Conservation (phyloP, 768 basidiomycete species). For the Astraeus odoratus region DNA sequence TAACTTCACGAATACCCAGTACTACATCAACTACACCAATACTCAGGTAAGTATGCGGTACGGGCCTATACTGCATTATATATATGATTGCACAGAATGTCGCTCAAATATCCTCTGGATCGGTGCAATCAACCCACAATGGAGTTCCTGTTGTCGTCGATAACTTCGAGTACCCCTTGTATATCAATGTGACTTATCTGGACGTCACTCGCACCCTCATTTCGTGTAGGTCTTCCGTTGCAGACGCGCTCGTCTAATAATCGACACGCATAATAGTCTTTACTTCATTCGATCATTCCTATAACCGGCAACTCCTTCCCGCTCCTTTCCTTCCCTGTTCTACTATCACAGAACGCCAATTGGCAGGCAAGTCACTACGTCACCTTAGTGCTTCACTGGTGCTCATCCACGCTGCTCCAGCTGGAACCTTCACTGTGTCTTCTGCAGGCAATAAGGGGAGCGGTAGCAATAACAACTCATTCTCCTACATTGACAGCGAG, state of each 20-base stretch:
- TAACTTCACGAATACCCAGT: slow-evolving; percentile 55
- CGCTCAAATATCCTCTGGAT: slow-evolving; percentile 43
- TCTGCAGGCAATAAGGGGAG: slow-evolving; percentile 51
- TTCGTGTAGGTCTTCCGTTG: slow-evolving; percentile 8
- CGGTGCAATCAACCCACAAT: slow-evolving; percentile 43
- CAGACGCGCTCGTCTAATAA: slow-evolving; percentile 1
- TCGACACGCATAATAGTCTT: slow-evolving; percentile 32
- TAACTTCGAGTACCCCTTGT: slow-evolving; percentile 47
- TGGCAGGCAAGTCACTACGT: slow-evolving; percentile 38
- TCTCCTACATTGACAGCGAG: slow-evolving; percentile 49
- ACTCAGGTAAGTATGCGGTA: slow-evolving; percentile 28
- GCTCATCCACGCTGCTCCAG: slow-evolving; percentile 22
- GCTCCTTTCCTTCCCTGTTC: slow-evolving; percentile 53
- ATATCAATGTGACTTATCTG: slow-evolving; percentile 33
- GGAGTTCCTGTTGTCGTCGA: slow-evolving; percentile 39
- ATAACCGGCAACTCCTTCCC: slow-evolving; percentile 51
- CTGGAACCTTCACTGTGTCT: slow-evolving; percentile 42
- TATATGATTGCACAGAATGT: slow-evolving; percentile 32
- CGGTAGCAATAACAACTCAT: slow-evolving; percentile 64
- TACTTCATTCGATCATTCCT: slow-evolving; percentile 60
- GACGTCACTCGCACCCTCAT: slow-evolving; percentile 23
- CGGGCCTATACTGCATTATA: background rate
- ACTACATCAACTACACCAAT: slow-evolving; percentile 42
- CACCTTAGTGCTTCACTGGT: background rate
- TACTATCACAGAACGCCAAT: slow-evolving; percentile 52